These are phyloP conservation scores for Pugionium cornutum DNA, from an alignment of 345 rosid species.

Conservation along the genomic window DNA sequence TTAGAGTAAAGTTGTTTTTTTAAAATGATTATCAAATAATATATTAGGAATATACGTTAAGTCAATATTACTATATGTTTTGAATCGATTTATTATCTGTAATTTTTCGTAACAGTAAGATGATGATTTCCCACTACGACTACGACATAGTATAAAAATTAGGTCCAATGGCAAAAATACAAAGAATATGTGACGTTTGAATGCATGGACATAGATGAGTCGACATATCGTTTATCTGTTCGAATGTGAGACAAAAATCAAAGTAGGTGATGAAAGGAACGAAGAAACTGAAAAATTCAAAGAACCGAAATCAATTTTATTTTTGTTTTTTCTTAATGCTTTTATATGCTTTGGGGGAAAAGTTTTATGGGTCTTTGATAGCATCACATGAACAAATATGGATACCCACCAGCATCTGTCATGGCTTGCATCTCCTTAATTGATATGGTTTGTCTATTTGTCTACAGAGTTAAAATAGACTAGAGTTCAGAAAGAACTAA, in stretches of 20 bases:
- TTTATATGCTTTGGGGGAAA: neutral
- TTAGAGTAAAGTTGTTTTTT: too few relatives aligned
- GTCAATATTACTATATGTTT: too few relatives aligned
- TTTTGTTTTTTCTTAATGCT: neutral
- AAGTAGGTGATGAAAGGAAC: slow-evolving; percentile 17
- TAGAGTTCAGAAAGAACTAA: too few relatives aligned
- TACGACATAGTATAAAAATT: too few relatives aligned
- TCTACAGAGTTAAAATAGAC: neutral
- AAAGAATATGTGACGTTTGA: slow-evolving; percentile 35
- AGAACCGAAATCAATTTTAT: slow-evolving; percentile 14
- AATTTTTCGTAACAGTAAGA: too few relatives aligned
- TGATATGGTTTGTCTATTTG: slow-evolving; percentile 30
- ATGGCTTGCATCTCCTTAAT: slow-evolving; percentile 33
- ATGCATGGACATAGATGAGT: slow-evolving; percentile 33
- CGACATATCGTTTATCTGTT: slow-evolving; percentile 21
- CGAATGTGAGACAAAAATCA: slow-evolving; percentile 37
- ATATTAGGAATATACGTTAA: too few relatives aligned
- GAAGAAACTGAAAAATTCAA: slow-evolving; percentile 20
- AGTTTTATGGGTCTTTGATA: slow-evolving; percentile 41
- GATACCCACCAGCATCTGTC: slow-evolving; percentile 45
- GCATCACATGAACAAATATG: slow-evolving; percentile 44
- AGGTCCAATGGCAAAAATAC: neutral
- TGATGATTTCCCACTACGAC: too few relatives aligned
- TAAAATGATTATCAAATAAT: too few relatives aligned
- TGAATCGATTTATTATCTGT: neutral